A percentile compares a stretch with the other conserved stretches of the same genome.
Evolutionary conservation across 1,284 basidiomycete species (phyloP).

Genomic region (Apiotrichum siamense): DNA sequence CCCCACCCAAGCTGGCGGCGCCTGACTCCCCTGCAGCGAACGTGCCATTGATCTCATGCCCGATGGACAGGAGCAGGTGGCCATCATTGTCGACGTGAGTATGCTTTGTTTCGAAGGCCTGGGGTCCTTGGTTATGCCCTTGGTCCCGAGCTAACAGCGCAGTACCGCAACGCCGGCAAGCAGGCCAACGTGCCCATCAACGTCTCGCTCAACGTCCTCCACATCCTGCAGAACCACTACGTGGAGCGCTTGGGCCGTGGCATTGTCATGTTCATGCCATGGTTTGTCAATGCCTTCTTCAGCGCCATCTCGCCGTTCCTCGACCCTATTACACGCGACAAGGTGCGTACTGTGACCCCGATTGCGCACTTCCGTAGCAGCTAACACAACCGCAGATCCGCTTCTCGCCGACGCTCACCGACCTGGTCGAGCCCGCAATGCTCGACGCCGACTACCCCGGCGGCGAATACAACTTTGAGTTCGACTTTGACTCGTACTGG

Average conservation of each 20-base stretch:
- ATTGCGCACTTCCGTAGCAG: not conserved
- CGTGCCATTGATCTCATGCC: slow-evolving; percentile 81
- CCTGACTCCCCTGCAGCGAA: slow-evolving; percentile 53
- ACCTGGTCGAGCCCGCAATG: slow-evolving; percentile 67
- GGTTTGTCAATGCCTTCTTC: slow-evolving; percentile 75
- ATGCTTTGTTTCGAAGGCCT: no score
- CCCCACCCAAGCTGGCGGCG: no score
- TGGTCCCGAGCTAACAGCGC: slow-evolving; percentile 61
- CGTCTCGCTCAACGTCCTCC: slow-evolving; percentile 65
- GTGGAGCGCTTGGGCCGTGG: slow-evolving; percentile 75
- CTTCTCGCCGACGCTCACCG: slow-evolving; percentile 73
- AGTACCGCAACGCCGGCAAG: slow-evolving; percentile 44
- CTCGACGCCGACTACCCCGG: slow-evolving; percentile 82
- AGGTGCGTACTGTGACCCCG: slow-evolving; percentile 62
- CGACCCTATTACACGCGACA: slow-evolving; percentile 82
- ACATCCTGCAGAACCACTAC: slow-evolving; percentile 83
- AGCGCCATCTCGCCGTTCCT: slow-evolving; percentile 78
- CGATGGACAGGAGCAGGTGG: slow-evolving; percentile 67
- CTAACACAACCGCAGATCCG: slow-evolving; percentile 65
- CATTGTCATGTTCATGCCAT: slow-evolving; percentile 73
- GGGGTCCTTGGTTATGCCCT: not conserved
- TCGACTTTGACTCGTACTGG: slow-evolving; percentile 72
- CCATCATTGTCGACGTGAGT: slow-evolving; percentile 66
- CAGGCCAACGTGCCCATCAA: slow-evolving; percentile 67
- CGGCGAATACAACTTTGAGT: slow-evolving; percentile 68